phyloP scores from a whole-genome alignment of 1,284 basidiomycete genomes.

The Fomitiporia mediterranea region DNA sequence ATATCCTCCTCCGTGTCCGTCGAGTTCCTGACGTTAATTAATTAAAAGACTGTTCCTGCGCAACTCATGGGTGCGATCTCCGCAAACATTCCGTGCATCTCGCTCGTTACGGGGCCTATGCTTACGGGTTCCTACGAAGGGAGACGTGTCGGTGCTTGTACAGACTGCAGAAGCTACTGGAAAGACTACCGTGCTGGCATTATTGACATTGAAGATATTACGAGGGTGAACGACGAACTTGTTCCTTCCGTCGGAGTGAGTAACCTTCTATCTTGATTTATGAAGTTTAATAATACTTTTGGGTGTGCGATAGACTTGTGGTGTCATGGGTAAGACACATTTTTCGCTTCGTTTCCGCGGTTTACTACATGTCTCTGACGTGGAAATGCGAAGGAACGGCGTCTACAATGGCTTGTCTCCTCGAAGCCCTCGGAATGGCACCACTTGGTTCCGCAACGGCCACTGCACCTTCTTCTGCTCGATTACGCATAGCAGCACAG shows the following conservation, averaged over 20 bases:
- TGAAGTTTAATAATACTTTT: not conserved
- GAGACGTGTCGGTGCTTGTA: constrained; percentile 31
- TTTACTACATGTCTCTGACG: not conserved
- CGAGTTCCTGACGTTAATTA: too few species aligned
- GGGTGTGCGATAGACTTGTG: constrained; percentile 27
- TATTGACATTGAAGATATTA: constrained; percentile 33
- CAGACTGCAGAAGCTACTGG: constrained; percentile 33
- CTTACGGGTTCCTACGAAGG: constrained; percentile 31
- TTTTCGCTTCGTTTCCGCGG: not conserved
- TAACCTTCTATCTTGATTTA: not conserved
- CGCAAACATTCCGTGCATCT: constrained; percentile 31
- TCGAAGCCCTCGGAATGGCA: constrained; percentile 31
- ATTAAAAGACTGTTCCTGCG: constrained; percentile 30
- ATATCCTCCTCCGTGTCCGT: too few species aligned
- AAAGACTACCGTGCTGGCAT: constrained; percentile 30
- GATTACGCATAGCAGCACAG: constrained; percentile 31
- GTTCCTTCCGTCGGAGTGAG: constrained; percentile 31
- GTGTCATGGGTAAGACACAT: constrained; percentile 29
- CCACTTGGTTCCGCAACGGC: constrained; percentile 31
- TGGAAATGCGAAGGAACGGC: constrained; percentile 26
- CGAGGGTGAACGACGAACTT: constrained; percentile 30
- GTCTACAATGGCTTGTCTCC: constrained; percentile 33
- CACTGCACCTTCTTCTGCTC: constrained; percentile 29
- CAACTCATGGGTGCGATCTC: constrained; percentile 34
- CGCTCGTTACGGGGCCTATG: constrained; percentile 34